Evolutionary conservation across 805 yeast genomes (phyloP).

Genomic region (Ogataea zsoltii): DNA sequence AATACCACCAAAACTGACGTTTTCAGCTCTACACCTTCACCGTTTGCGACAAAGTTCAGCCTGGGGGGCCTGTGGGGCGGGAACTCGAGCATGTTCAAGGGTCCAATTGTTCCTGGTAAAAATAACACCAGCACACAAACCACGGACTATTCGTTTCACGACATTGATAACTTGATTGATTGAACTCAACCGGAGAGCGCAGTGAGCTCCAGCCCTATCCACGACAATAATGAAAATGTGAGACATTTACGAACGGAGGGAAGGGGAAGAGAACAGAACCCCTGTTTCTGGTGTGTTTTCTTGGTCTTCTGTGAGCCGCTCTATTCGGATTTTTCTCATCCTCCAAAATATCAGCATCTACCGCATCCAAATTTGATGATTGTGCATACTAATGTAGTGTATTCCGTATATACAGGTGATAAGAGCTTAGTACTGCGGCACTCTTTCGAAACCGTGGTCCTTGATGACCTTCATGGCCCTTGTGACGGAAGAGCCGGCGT

Average conservation of each 20-base stretch:
- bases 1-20: neutral
- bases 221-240: no score
- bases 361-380: neutral
- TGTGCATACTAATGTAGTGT: constrained; percentile 4
- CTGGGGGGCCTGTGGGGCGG: constrained; percentile 3
- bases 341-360: neutral
- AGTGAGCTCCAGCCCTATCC: no score
- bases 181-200: constrained; percentile 2
- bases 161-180: constrained; percentile 25
- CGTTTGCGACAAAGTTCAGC: neutral
- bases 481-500: constrained; percentile 58
- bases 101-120: neutral
- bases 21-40: neutral
- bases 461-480: constrained; percentile 36
- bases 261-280: no score
- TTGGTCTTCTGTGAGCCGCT: no score
- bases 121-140: neutral
- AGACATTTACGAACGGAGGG: no score
- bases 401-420: constrained; percentile 2
- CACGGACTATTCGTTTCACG: constrained; percentile 17
- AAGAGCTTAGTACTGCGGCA: constrained; percentile 7
- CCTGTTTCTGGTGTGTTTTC: no score
- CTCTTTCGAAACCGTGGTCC: constrained; percentile 21
- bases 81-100: neutral
- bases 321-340: no score